Evolutionary conservation across 108 stramenopile genomes (phyloP).

Genomic region (Skeletonema menzelii): DNA sequence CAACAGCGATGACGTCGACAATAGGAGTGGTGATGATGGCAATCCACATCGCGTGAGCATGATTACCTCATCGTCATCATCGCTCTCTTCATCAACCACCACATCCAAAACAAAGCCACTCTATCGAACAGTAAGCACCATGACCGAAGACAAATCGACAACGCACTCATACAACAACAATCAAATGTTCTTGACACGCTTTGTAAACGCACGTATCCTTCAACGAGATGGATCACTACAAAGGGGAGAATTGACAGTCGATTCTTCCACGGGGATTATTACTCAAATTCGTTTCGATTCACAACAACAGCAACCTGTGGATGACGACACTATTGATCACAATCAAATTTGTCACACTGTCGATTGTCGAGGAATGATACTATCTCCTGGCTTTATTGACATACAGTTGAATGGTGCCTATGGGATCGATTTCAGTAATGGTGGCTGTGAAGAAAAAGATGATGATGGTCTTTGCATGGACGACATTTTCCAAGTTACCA

Average conservation of each 20-base stretch:
- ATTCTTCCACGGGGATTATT: slow-evolving; percentile 21
- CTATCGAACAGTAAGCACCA: slow-evolving; percentile 14
- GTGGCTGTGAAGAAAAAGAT: neutral
- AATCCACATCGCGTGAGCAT: slow-evolving; percentile 21
- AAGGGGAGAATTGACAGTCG: slow-evolving; percentile 23
- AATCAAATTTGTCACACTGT: slow-evolving; percentile 3
- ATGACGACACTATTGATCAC: neutral
- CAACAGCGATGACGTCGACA: neutral
- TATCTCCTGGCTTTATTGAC: slow-evolving; percentile 62
- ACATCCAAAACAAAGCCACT: neutral
- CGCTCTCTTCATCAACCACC: neutral
- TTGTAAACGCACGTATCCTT: slow-evolving; percentile 36
- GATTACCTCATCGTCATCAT: neutral
- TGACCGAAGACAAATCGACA: neutral
- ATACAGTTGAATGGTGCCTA: slow-evolving; percentile 59
- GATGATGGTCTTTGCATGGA: slow-evolving; percentile 6
- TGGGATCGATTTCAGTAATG: slow-evolving; percentile 46
- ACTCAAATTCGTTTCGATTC: slow-evolving; percentile 1
- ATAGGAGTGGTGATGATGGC: neutral
- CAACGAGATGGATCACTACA: slow-evolving; percentile 27
- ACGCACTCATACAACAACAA: neutral
- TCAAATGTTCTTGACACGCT: neutral
- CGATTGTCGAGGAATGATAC: slow-evolving; percentile 44
- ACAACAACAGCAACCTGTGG: neutral
- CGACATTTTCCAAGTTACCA: slow-evolving; percentile 25